Conservation (phyloP, 345 rosid species). For the Gossypium rotundifolium region DNA sequence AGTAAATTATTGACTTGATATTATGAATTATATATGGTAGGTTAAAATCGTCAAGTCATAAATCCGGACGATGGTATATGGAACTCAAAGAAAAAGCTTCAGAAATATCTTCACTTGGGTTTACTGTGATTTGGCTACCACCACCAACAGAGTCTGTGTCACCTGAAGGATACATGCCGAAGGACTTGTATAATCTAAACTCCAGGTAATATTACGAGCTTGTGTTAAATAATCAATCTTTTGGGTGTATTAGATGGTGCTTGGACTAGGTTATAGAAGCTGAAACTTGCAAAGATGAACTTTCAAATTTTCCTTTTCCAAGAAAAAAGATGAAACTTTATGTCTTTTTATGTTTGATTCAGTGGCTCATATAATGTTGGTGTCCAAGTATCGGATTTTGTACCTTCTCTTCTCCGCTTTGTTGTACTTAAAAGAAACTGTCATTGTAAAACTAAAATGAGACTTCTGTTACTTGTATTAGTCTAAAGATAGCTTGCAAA, state of each 20-base stretch:
- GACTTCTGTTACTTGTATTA: background rate
- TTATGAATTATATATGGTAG: constrained; percentile 25
- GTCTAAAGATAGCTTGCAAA: background rate
- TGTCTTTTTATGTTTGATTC: background rate
- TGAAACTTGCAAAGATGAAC: background rate
- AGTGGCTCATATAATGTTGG: background rate
- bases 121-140: constrained; percentile 87
- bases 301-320: background rate
- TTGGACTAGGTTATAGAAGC: constrained; percentile 10
- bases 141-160: constrained; percentile 98
- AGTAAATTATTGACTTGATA: background rate
- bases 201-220: constrained; percentile 53
- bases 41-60: constrained; percentile 67
- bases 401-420: background rate
- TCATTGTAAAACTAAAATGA: background rate
- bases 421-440: background rate
- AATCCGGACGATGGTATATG: constrained; percentile 78
- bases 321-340: background rate
- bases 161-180: constrained; percentile 99
- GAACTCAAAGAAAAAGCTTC: constrained; percentile 68
- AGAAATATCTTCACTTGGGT: constrained; percentile 73
- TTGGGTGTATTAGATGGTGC: background rate
- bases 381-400: background rate
- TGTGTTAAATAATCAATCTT: background rate
- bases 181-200: constrained; percentile 77